Percentiles rank a stretch among this genome's conserved stretches.
These are phyloP conservation scores for Scenedesmus sp. DNA, from an alignment of 163 green algal genomes.

Conservation along the genomic window DNA sequence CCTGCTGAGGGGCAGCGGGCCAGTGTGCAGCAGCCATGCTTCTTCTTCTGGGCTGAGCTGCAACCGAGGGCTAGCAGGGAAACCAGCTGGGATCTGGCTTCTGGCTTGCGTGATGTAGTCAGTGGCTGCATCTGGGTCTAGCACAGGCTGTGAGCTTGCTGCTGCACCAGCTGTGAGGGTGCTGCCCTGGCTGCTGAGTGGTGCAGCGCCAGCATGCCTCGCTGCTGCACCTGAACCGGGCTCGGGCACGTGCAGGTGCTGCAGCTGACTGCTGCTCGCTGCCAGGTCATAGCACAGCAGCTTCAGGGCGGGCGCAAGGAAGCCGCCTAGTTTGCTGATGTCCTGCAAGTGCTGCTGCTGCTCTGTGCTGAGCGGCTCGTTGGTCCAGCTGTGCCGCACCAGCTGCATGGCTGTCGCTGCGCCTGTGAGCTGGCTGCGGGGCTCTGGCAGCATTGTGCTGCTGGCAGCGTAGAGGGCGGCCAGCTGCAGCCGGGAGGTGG, in stretches of 20 bases:
- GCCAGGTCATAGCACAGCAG: constrained; percentile 59
- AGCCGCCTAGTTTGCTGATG: constrained; percentile 39
- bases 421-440: constrained; percentile 57
- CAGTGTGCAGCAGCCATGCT: constrained; percentile 39
- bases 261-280: constrained; percentile 54
- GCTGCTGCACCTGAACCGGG: constrained; percentile 3
- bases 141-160: not conserved
- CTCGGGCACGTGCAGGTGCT: constrained; percentile 3
- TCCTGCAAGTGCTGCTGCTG: constrained; percentile 54
- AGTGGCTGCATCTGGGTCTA: constrained; percentile 45
- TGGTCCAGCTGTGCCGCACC: constrained; percentile 64
- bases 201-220: not conserved
- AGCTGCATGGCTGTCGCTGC: constrained; percentile 63
- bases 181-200: not conserved
- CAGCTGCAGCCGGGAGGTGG: constrained; percentile 68
- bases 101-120: constrained; percentile 45
- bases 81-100: not conserved
- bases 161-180: not conserved
- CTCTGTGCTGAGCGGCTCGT: constrained; percentile 48
- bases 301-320: constrained; percentile 60
- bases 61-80: constrained; percentile 38
- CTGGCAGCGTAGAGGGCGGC: constrained; percentile 73
- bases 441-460: constrained; percentile 66
- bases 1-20: not conserved
- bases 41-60: constrained; percentile 56